Evolutionary conservation across 192 early-diverging fungal species (phyloP).

Genomic region (Funneliformis mosseae): DNA sequence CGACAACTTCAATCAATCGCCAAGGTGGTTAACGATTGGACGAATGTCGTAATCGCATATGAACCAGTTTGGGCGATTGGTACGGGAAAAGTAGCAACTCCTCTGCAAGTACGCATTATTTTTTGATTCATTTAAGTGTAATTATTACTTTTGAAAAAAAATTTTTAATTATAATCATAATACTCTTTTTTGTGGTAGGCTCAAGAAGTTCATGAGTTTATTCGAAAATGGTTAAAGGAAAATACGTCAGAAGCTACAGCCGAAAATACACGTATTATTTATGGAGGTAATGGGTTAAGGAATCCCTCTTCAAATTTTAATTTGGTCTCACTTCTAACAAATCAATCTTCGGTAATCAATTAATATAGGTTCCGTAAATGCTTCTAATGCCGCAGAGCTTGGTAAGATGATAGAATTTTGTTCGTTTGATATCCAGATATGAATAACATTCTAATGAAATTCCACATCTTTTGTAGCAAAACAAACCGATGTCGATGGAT

Average conservation of each 20-base stretch:
- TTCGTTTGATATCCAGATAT: not conserved
- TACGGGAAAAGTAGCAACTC: constrained; percentile 96
- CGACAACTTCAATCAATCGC: constrained; percentile 89
- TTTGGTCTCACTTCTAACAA: not conserved
- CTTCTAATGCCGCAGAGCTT: constrained; percentile 79
- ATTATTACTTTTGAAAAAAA: not conserved
- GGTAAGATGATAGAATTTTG: constrained; percentile 35
- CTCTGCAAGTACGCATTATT: constrained; percentile 58
- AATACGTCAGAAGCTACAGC: constrained; percentile 87
- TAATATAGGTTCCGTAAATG: constrained; percentile 78
- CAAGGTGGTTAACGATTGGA: constrained; percentile 82
- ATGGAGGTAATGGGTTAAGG: constrained; percentile 63
- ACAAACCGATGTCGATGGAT: constrained; percentile 96
- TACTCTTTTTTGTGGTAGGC: constrained; percentile 49
- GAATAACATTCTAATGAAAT: not conserved
- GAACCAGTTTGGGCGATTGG: constrained; percentile 99
- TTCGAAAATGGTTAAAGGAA: constrained; percentile 84
- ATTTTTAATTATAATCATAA: not conserved
- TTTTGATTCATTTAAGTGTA: not conserved
- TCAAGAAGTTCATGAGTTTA: constrained; percentile 91
- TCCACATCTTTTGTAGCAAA: constrained; percentile 41
- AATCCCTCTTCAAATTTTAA: not conserved
- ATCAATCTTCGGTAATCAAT: not conserved
- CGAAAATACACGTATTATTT: constrained; percentile 89
- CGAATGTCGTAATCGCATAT: constrained; percentile 95